Base-by-base conservation (phyloP, 495 filamentous ascomycete genomes). In the Penicillium manginii region DNA sequence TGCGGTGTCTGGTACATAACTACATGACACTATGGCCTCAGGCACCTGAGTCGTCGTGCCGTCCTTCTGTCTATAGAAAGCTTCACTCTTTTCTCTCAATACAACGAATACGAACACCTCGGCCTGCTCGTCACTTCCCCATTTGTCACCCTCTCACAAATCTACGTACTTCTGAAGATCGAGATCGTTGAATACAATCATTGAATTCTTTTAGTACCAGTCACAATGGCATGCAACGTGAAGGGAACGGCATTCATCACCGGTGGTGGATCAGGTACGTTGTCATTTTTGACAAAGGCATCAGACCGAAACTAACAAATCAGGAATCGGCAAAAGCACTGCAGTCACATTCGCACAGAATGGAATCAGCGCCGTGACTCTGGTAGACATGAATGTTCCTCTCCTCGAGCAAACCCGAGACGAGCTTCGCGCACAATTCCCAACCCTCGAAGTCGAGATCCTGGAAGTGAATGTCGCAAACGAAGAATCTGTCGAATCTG, bases 251-350 rank as follows among this genome's bases (percentile, higher is more conserved):
- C 64, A 4, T 67, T 69, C 43, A 69, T 69, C 49, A 69, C 67
- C 2, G 63, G 64, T 6, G 59, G 61, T 17, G 67, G 45, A 2
- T 67, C 67, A 31, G 66, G 66, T 68, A 65, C 7, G 22, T 18
- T 12, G 14, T 52, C 4, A 9, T 12, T 23, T 3, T 17, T 4
- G 3, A 4, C 17, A 32, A 9, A 22, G 15, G 35, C 22, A 3
- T 26, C 18, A 29, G 14, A 19, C n/a, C 40, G 1, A 19, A 8
- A 50, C 17, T 51, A 15, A 37, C 14, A 15, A 11, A 47, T 32
- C 18, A 73, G 69, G 69, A 43, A 72, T 74, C 39, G 71, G 69
- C 46, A 63, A 57, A 26, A 45, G 22, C n/a, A 64, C 64, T 18
- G 65, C 71, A 18, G 15, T 56, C 9, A 22, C 55, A n/a, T 65